Conservation (phyloP, 768 basidiomycete genomes). For the Xerocomus brunneocitrinus region DNA sequence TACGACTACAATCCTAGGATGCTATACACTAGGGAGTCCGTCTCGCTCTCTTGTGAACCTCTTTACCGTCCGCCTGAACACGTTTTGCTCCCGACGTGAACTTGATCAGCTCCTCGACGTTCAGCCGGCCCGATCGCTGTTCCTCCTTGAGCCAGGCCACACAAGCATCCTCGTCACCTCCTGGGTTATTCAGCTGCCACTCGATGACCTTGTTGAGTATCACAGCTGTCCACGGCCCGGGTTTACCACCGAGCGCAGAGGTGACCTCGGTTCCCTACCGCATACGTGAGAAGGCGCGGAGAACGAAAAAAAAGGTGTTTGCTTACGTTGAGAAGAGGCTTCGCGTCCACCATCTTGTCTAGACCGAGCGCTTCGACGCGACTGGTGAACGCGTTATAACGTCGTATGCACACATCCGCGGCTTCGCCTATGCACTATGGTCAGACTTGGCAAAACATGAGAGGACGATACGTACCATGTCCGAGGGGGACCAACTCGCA, state of each 20-base stretch:
- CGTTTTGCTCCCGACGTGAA: conserved; percentile 25
- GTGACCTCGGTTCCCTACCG: conserved; percentile 69
- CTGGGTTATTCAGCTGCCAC: conserved; percentile 84
- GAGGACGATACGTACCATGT: conserved; percentile 25
- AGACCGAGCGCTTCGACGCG: conserved; percentile 62
- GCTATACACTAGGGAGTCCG: conserved; percentile 10
- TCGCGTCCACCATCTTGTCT: conserved; percentile 56
- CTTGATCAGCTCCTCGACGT: conserved; percentile 24
- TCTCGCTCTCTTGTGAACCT: conserved; percentile 30
- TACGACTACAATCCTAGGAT: not conserved
- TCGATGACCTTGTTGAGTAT: conserved; percentile 63
- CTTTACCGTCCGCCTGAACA: conserved; percentile 14
- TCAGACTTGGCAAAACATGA: not conserved
- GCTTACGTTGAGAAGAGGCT: conserved; percentile 75
- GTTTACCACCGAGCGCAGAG: conserved; percentile 47
- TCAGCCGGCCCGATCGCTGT: conserved; percentile 43
- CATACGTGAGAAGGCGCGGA: not conserved
- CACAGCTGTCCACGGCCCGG: conserved; percentile 68
- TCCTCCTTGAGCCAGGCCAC: conserved; percentile 62
- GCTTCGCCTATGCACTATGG: conserved; percentile 34
- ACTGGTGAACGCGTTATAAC: conserved; percentile 62
- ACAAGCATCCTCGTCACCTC: conserved; percentile 62
- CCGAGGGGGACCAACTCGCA: conserved; percentile 63
- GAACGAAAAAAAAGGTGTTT: not conserved
- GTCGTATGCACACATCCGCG: conserved; percentile 45